Evolutionary conservation across 2,329 filamentous ascomycete genomes (phyloP).

Genomic region (Immersiporthe knoxdaviesiana): DNA sequence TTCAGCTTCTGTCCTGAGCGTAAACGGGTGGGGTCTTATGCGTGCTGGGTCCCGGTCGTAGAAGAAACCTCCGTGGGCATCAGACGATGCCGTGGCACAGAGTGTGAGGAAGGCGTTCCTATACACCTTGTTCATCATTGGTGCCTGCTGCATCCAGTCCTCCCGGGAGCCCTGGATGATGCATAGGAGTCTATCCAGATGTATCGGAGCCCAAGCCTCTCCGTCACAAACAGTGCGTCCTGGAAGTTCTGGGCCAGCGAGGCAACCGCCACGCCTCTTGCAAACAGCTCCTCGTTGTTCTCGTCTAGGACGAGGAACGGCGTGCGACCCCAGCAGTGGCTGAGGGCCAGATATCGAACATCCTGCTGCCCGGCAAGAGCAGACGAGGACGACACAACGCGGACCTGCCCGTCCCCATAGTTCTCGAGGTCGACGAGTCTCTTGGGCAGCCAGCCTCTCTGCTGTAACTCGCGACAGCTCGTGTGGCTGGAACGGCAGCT

Average conservation of each 20-base stretch:
- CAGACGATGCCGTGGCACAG: conserved; percentile 1
- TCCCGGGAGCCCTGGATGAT: conserved; percentile 31
- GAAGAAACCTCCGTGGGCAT: conserved; percentile 23
- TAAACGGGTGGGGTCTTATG: background rate
- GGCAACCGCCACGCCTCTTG: background rate
- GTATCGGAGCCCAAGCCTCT: conserved; percentile 30
- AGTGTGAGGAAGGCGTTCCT: conserved; percentile 27
- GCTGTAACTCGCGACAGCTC: background rate
- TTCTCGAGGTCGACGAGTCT: conserved; percentile 31
- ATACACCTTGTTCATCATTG: conserved; percentile 37
- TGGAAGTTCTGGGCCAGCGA: conserved; percentile 28
- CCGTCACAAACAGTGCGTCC: conserved; percentile 29
- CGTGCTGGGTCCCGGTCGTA: background rate
- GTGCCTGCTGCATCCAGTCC: conserved; percentile 33
- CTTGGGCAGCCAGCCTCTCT: conserved; percentile 28
- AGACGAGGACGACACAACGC: conserved; percentile 22
- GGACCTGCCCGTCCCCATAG: background rate
- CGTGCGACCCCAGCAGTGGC: conserved; percentile 35
- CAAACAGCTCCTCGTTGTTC: background rate
- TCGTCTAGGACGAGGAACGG: conserved; percentile 15
- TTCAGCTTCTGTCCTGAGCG: background rate
- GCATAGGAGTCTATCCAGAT: conserved; percentile 37
- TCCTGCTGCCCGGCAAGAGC: background rate
- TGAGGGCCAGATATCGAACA: conserved; percentile 34
- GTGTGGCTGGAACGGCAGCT: conserved; percentile 3